phyloP scores from a whole-genome alignment of 2,329 filamentous ascomycete species.

The Alternaria rosae region DNA sequence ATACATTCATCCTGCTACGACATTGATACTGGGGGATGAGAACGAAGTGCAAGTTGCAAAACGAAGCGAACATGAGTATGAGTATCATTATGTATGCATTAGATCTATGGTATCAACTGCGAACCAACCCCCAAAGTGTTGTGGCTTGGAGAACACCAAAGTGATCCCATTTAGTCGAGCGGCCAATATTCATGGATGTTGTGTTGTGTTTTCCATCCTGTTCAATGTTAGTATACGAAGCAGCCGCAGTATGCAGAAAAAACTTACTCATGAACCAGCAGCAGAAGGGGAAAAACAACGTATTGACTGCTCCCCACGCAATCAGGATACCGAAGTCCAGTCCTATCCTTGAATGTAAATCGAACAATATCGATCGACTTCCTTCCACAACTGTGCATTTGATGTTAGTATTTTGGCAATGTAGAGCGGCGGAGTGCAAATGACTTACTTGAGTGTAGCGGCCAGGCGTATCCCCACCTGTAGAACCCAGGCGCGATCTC shows the following conservation, averaged over 20 bases:
- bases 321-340: constrained; percentile 68
- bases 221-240: background rate
- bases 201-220: constrained; percentile 15
- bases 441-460: constrained; percentile 63
- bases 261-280: constrained; percentile 50
- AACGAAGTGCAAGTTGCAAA: background rate
- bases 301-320: constrained; percentile 64
- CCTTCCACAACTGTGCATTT: constrained; percentile 61
- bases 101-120: background rate
- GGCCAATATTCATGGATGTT: constrained; percentile 28
- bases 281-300: constrained; percentile 61
- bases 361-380: constrained; percentile 67
- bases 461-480: constrained; percentile 69
- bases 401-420: constrained; percentile 2
- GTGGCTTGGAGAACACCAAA: rapidly evolving
- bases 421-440: background rate
- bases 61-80: background rate
- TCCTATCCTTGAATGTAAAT: constrained; percentile 64
- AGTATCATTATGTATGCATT: background rate
- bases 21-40: rapidly evolving
- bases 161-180: constrained; percentile 9
- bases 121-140: background rate
- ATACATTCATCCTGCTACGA: background rate
- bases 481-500: constrained; percentile 67
- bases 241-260: background rate